These are phyloP conservation scores for Sarocladium brachiariae DNA, from an alignment of 2,329 filamentous ascomycete genomes.

Conservation along the genomic window DNA sequence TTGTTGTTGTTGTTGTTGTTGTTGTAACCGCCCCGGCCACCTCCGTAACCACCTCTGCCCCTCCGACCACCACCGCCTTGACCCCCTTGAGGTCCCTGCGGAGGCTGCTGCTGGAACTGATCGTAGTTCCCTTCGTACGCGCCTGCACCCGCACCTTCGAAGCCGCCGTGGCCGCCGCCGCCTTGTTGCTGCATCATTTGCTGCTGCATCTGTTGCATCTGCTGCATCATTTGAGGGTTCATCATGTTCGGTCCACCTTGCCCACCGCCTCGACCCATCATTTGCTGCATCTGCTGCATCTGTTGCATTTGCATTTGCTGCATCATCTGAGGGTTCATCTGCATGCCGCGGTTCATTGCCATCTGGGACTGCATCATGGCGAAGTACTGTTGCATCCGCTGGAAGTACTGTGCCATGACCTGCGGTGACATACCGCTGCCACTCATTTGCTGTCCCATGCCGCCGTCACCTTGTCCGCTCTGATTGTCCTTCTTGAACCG, in stretches of 20 bases:
- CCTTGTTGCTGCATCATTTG: constrained; percentile 26
- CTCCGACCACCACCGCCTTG: constrained; percentile 24
- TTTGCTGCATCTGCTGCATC: constrained; percentile 32
- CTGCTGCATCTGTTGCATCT: constrained; percentile 46
- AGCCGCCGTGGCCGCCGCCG: constrained; percentile 16
- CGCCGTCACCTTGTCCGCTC: constrained; percentile 15
- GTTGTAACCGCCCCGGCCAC: constrained; percentile 31
- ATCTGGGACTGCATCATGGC: constrained; percentile 91
- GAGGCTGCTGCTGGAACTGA: constrained; percentile 43
- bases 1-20: constrained; percentile 2
- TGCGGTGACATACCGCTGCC: constrained; percentile 78
- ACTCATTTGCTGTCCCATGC: constrained; percentile 36
- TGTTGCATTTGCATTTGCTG: constrained; percentile 47
- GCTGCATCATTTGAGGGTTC: constrained; percentile 50
- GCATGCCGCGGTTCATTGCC: constrained; percentile 70
- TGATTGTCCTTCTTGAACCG: constrained; percentile 52
- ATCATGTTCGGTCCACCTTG: constrained; percentile 18
- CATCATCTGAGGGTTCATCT: constrained; percentile 48
- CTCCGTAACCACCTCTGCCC: constrained; percentile 21
- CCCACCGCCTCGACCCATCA: constrained; percentile 4
- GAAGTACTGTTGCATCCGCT: constrained; percentile 97
- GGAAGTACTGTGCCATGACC: constrained; percentile 97
- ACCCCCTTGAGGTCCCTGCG: constrained; percentile 24
- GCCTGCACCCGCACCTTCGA: constrained; percentile 14
- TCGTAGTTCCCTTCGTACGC: constrained; percentile 19